Evolutionary conservation across 31 red algal genomes (phyloP), one percentile per base, ranked within the genome.

Genomic region (Endocladia muricata): DNA sequence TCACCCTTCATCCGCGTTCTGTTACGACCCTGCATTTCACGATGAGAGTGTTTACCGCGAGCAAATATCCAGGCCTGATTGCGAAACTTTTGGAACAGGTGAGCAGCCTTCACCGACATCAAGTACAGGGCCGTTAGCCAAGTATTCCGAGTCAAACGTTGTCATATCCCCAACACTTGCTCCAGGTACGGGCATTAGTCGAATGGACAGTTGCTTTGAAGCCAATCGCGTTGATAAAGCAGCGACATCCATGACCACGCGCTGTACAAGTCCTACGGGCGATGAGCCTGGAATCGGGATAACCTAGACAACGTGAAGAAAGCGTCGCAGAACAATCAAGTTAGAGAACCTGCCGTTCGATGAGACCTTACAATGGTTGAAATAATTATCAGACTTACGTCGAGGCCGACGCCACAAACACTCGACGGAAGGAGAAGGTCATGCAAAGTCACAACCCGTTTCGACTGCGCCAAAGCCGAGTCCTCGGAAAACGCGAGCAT

Each of bases 121-220:
- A 48, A 72, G 19, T 26, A 72, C 68, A 13, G 5, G 34, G 23
- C 68, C 68, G 35, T 47, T 68, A 15, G 34, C 47, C 4, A 60
- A 15, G 15, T 26, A 60, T 23, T 17, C 4, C 32, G 52, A 76
- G 23, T 76, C 51, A 60, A 76, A 76, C 32, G 34, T 37, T 4
- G 49, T 76, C 13, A 40, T 5, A 15, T 76, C 51, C 51, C 72
- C 72, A 15, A 8, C 72, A 15, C 33, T 76, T 60, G 57, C 60
- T n/a, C 72, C 72, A 6, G 51, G 51, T 3, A 76, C 38, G 37
- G 52, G 52, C n/a, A 76, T 58, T 36, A 76, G 36, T 9, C 72
- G 48, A 21, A 36, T 54, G 19, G 72, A 60, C 11, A 76, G 52
- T 35, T 60, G 72, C 55, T 76, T 76, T 0, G 34, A 11, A 5